Base-by-base conservation (phyloP, 2,329 filamentous ascomycete species). In the Sarocladium strictum region DNA sequence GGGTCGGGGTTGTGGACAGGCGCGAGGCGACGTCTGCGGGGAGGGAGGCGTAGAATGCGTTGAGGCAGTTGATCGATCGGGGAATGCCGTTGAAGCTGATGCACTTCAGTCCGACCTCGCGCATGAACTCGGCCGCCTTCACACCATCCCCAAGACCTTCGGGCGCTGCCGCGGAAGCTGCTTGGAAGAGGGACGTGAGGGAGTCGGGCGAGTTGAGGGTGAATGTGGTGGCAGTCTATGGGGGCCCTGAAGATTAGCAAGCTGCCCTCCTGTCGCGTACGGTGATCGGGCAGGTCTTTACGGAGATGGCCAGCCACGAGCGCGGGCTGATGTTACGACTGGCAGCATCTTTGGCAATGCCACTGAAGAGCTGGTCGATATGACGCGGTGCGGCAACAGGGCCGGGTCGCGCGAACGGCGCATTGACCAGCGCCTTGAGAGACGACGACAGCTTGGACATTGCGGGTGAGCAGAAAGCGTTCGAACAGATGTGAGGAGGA, bases 151-250 rank as follows among this genome's bases (percentile, higher is more conserved):
- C 29, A 9, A 53, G 29, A 11, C 53, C 21, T 5, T 40, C 26
- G 9, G 55, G 33, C 11, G 53, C 63, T 58, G 53, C 41, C 6
- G 62, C 53, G 3, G 69, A 62, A 11, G 79, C 78, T 29, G 80
- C 69, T 54, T 77, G 64, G 70, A 84, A 85, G 12, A 92, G 78
- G 21, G 79, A 70, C 3, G 81, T 72, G 60, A 93, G 80, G 2
- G 88, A 87, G 55, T 88, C 86, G 23, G 89, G 89, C 1, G 89
- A 91, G 74, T 95, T 94, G 75, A 94, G 83, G 1, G 90, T 94
- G 73, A 93, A 89, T 1, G 89, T 90, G 17, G 89, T 85, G 29
- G 89, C 90, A 1, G 89, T 87, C 85, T 90, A 29, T 24, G 23
- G 1, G 23, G 17, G 11, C 23, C 3, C 15, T 19, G 33, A n/a